Conservation (phyloP, 176 grass and related monocot species). For the Alloteropsis semialata region DNA sequence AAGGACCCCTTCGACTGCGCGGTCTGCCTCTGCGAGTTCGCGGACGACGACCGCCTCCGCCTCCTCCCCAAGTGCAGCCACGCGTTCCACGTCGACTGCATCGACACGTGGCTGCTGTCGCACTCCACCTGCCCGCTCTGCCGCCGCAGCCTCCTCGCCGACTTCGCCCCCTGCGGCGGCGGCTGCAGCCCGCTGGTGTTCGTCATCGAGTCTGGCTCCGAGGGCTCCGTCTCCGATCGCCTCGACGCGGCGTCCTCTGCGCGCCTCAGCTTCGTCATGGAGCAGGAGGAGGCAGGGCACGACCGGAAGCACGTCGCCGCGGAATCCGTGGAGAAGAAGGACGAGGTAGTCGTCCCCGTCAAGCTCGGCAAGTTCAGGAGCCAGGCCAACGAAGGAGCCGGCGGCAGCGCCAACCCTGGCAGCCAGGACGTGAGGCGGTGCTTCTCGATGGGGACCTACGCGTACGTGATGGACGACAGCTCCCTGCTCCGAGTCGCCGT, state of each 20-base stretch:
- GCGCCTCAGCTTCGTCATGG: slow-evolving; percentile 32
- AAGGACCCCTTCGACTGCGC: slow-evolving; percentile 69
- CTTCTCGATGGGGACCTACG: slow-evolving; percentile 88
- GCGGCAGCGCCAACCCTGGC: slow-evolving; percentile 9
- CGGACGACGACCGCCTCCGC: slow-evolving; percentile 45
- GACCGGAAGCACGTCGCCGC: slow-evolving; percentile 16
- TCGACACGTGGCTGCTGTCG: slow-evolving; percentile 62
- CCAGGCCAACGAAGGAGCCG: slow-evolving; percentile 31
- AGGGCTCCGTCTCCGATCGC: slow-evolving; percentile 55
- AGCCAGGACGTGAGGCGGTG: slow-evolving; percentile 72
- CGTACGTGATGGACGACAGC: slow-evolving; percentile 88
- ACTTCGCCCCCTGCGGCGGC: slow-evolving; percentile 46
- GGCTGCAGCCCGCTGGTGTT: slow-evolving; percentile 64
- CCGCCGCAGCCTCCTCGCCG: slow-evolving; percentile 48
- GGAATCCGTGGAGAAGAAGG: slow-evolving; percentile 34
- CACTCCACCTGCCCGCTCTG: slow-evolving; percentile 69
- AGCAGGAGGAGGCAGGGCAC: slow-evolving; percentile 28
- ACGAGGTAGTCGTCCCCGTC: slow-evolving; percentile 65
- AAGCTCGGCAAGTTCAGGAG: slow-evolving; percentile 86
- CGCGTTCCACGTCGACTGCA: slow-evolving; percentile 68
- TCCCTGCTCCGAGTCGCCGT: slow-evolving; percentile 62
- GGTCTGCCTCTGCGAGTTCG: slow-evolving; percentile 54
- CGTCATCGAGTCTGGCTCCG: slow-evolving; percentile 66
- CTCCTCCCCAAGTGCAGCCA: slow-evolving; percentile 58
- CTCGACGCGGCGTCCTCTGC: slow-evolving; percentile 39